These are phyloP conservation scores for Alternaria solani DNA, from an alignment of 2,329 filamentous ascomycete species.

Conservation along the genomic window DNA sequence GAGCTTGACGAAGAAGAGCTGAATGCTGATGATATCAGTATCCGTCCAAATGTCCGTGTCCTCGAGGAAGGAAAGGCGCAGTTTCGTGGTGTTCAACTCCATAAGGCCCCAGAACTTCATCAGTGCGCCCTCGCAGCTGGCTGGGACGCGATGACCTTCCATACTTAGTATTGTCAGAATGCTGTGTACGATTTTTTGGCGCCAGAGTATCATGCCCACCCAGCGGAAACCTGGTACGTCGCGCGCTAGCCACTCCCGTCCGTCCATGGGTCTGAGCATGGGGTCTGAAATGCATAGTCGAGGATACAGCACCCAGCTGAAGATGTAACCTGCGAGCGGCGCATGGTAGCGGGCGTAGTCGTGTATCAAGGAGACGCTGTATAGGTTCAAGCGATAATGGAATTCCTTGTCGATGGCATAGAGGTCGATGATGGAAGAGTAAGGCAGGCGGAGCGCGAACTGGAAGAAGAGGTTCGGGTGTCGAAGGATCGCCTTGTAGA, in stretches of 20 bases:
- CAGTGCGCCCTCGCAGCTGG: conserved; percentile 62
- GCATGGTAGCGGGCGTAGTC: conserved; percentile 63
- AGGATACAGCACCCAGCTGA: conserved; percentile 68
- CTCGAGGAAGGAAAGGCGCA: conserved; percentile 64
- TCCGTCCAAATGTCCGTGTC: conserved; percentile 65
- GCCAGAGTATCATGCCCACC: conserved; percentile 68
- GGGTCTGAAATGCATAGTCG: conserved; percentile 69
- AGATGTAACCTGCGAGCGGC: conserved; percentile 65
- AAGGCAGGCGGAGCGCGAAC: conserved; percentile 38
- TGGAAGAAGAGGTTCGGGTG: conserved; percentile 49
- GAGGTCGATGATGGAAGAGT: conserved; percentile 36
- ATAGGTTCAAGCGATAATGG: conserved; percentile 55
- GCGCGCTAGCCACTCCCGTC: conserved; percentile 38
- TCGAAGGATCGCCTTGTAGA: conserved; percentile 46
- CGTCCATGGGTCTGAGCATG: conserved; percentile 55
- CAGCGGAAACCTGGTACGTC: conserved; percentile 71
- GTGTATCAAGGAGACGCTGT: conserved; percentile 64
- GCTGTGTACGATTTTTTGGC: conserved; percentile 60
- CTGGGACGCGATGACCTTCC: conserved; percentile 59
- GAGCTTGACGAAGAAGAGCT: conserved; percentile 75
- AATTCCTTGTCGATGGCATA: conserved; percentile 53
- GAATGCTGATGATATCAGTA: conserved; percentile 67
- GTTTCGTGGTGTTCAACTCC: conserved; percentile 67
- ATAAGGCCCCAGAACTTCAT: conserved; percentile 76
- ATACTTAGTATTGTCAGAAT: conserved; percentile 66